A percentile compares a stretch with the other conserved stretches of the same genome.
phyloP scores from a whole-genome alignment of 2,329 filamentous ascomycete species.

The Colletotrichum horii region DNA sequence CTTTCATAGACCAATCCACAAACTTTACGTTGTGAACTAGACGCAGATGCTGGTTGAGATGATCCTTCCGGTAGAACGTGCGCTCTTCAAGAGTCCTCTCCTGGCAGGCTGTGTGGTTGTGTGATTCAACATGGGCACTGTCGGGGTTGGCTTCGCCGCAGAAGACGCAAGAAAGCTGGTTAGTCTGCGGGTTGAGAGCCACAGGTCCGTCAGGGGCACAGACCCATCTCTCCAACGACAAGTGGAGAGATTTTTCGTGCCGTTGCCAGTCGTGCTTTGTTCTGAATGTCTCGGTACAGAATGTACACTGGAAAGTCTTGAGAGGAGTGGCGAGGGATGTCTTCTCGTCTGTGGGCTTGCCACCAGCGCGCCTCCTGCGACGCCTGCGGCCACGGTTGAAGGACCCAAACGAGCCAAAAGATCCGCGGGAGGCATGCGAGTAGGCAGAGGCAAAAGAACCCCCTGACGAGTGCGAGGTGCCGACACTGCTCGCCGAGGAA shows the following conservation, averaged over 20 bases:
- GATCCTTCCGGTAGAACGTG: constrained; percentile 71
- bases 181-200: constrained; percentile 64
- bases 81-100: constrained; percentile 67
- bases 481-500: constrained; percentile 65
- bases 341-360: constrained; percentile 40
- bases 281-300: constrained; percentile 71
- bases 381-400: constrained; percentile 52
- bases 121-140: constrained; percentile 60
- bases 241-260: constrained; percentile 71
- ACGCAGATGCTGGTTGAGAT: constrained; percentile 69
- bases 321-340: constrained; percentile 45
- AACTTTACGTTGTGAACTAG: constrained; percentile 69
- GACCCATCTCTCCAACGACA: constrained; percentile 70
- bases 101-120: constrained; percentile 69
- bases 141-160: constrained; percentile 62
- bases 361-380: constrained; percentile 51
- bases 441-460: constrained; percentile 64
- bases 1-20: constrained; percentile 67
- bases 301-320: constrained; percentile 70
- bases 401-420: constrained; percentile 56
- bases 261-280: constrained; percentile 75
- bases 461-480: constrained; percentile 65
- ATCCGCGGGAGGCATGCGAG: constrained; percentile 63
- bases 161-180: constrained; percentile 62
- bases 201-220: constrained; percentile 64